Base-by-base conservation (phyloP, 176 grass and related monocot species). In the Musa schizocarpa region DNA sequence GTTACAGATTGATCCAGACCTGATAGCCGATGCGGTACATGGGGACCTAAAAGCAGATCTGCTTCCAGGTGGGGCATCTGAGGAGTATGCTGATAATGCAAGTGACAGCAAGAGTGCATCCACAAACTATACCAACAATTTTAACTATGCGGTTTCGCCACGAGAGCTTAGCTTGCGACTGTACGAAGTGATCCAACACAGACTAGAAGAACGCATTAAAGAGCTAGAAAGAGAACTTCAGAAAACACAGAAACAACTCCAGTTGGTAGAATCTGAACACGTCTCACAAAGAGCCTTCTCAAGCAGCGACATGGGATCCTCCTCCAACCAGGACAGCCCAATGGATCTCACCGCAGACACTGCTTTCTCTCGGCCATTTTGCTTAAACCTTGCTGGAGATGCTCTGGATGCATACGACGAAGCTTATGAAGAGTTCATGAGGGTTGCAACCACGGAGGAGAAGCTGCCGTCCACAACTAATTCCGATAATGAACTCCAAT, bases 391-490 rank as follows among this genome's bases (percentile, higher is more conserved):
- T 76, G 57, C 86, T 68, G 95, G 90, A 76, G 95, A 98, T 4
- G 86, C 90, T 17, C 73, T 91, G 54, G 79, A 98, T 80, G 95
- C 90, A 34, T 93, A 93, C 54, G 77, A 88, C 20, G 95, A 98
- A 88, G 90, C 88, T 24, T 98, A 90, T 0, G 88, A 91, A 71
- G 95, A 98, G 80, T 98, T 93, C 68, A 85, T 81, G 82, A 78
- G 72, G 57, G 83, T 83, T 14, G 68, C 87, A 0, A 80, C 87
- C 9, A 84, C 73, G 3, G 78, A 73, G 69, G 54, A 71, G 49
- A 73, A 64, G 22, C 27, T 52, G 57, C 82, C 84, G 26, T 82
- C 70, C 9, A 76, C 86, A 21, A 69, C 90, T 75, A 82, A 82
- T 75, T 72, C 70, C 16, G 83, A 77, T 1, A 77, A 82, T 17